A percentile compares a stretch with the other conserved stretches of the same genome.
Evolutionary conservation across 192 early-diverging fungal genomes (phyloP).

Genomic region (Chytriomyces hyalinus): DNA sequence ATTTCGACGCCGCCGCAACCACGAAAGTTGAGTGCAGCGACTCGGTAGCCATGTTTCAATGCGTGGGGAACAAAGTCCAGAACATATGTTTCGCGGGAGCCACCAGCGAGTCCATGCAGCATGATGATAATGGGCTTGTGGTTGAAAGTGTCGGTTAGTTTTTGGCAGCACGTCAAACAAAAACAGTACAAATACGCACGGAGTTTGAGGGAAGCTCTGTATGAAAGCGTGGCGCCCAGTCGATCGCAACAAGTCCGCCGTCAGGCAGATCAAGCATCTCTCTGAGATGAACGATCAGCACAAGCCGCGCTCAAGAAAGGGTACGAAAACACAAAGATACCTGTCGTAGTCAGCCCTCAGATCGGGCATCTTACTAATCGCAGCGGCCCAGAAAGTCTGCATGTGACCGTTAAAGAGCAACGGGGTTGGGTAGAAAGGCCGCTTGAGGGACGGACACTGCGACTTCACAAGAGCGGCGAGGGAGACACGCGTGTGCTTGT

Average conservation of each 20-base stretch:
- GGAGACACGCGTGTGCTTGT: not conserved
- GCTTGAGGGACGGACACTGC: conserved; percentile 16
- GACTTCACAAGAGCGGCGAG: conserved; percentile 18
- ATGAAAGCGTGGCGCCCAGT: conserved; percentile 76
- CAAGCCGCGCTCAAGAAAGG: not conserved
- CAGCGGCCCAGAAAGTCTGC: conserved; percentile 76
- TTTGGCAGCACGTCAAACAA: conserved; percentile 17
- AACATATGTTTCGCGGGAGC: conserved; percentile 89
- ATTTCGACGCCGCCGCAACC: conserved; percentile 86
- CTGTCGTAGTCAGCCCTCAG: conserved; percentile 66
- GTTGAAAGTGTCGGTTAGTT: not conserved
- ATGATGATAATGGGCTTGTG: conserved; percentile 75
- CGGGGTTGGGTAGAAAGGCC: conserved; percentile 69
- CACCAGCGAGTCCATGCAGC: conserved; percentile 91
- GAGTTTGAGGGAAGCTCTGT: conserved; percentile 54
- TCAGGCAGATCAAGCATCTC: conserved; percentile 71
- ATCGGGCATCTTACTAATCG: conserved; percentile 40
- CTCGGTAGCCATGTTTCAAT: conserved; percentile 58
- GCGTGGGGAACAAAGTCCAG: conserved; percentile 62
- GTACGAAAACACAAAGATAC: conserved; percentile 55
- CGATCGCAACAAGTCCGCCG: conserved; percentile 84
- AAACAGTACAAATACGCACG: conserved; percentile 31
- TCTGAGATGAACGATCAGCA: conserved; percentile 29
- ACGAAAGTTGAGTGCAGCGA: conserved; percentile 87
- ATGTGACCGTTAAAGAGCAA: conserved; percentile 78